phyloP scores from a whole-genome alignment of 2,329 filamentous ascomycete genomes.

The Cercospora sojina region DNA sequence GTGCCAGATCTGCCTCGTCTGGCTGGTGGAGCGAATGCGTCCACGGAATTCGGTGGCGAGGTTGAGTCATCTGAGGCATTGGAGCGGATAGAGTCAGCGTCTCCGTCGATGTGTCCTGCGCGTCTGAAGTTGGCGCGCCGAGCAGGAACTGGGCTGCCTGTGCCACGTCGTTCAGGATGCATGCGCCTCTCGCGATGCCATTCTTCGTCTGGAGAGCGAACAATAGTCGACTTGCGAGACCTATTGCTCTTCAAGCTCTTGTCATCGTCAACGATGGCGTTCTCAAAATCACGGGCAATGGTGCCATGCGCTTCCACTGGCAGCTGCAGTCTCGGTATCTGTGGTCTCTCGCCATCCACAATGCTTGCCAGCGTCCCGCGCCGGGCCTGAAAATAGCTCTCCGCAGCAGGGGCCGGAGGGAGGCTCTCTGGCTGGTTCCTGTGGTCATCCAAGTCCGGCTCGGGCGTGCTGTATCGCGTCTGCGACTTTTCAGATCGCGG shows the following conservation, averaged over 20 bases:
- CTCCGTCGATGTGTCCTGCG: conserved; percentile 30
- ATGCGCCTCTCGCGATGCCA: conserved; percentile 35
- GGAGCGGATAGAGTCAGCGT: conserved; percentile 24
- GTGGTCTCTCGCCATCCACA: conserved; percentile 45
- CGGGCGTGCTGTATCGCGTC: conserved; percentile 68
- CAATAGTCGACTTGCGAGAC: conserved; percentile 50
- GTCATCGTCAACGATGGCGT: conserved; percentile 83
- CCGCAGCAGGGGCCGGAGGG: conserved; percentile 58
- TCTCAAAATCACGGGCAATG: conserved; percentile 77
- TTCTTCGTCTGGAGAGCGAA: conserved; percentile 36
- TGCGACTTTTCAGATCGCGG: conserved; percentile 66
- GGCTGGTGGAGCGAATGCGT: conserved; percentile 90
- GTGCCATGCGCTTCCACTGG: conserved; percentile 42
- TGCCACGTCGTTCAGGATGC: conserved; percentile 19
- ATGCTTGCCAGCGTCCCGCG: conserved; percentile 74
- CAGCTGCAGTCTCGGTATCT: conserved; percentile 47
- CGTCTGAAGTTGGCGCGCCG: conserved; percentile 48
- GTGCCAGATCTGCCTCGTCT: conserved; percentile 69
- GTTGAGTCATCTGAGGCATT: conserved; percentile 55
- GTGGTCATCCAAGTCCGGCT: conserved; percentile 85
- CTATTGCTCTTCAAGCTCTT: conserved; percentile 50
- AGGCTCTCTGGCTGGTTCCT: conserved; percentile 64
- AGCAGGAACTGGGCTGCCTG: conserved; percentile 40
- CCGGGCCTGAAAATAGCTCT: conserved; percentile 41
- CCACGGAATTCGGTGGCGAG: conserved; percentile 94